Base-by-base conservation (phyloP, 306 rosid species). In the Trifolium fragiferum region DNA sequence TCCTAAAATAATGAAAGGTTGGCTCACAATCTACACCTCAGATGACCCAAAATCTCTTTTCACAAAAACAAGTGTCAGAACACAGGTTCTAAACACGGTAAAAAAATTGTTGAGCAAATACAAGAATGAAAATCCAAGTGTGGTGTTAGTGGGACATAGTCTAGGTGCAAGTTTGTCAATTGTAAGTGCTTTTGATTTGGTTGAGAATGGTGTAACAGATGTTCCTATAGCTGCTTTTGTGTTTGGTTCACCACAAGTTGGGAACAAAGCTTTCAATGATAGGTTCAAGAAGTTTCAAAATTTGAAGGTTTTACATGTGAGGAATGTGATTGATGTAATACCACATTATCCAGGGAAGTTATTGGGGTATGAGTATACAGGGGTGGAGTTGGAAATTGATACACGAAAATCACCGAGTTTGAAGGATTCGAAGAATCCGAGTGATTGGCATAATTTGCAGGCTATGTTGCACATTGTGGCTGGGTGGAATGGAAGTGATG, bases 371-470 rank as follows among this genome's bases (percentile, higher is more conserved):
- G 68, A 20, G 3, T 4, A 86, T 25, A 69, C 83, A 0, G 89
- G 88, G 0, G 82, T 53, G 0, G 89, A 86, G 18, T 15, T 91
- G 12, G 76, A 20, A 81, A 87, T 87, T 2, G 89, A 89, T 21
- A 86, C 89, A 0, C 25, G 88, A 33, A 89, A 86, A 58, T 89
- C 91, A 0, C 77, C 82, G 10, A 79, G 61, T 23, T 66, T 91
- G 84, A 89, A 81, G 82, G 81, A 90, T 8, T 87, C 93, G 6
- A 86, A 84, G 84, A 67, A 73, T n/a, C 70, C 86, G 0, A 20
- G 84, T 14, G 88, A 91, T 55, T 85, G 92, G 92, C 97, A 91
- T 79, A 91, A 91, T 70, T 53, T 91, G 86, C 84, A 91, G 76
- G 92, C 88, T 6, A 84, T 84, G 76, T 49, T 91, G 79, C 95